Evolutionary conservation across 129 eudicot genomes (phyloP).

Genomic region (Oenanthe sinensis): DNA sequence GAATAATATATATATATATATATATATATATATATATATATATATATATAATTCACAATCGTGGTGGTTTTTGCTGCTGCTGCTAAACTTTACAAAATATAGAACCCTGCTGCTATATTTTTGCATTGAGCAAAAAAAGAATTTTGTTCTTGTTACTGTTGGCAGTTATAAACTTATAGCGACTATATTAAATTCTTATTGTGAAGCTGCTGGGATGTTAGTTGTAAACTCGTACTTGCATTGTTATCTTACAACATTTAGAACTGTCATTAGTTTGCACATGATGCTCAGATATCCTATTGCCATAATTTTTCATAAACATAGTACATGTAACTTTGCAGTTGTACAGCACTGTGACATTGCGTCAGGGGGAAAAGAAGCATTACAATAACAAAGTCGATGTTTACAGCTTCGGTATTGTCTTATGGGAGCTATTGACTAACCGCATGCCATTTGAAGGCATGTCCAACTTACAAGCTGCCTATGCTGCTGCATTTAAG

Average conservation of each 20-base stretch:
- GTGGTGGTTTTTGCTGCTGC: too few species aligned
- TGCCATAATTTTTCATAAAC: neutral
- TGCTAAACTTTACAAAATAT: too few species aligned
- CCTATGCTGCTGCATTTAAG: conserved; percentile 99
- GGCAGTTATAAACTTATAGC: neutral
- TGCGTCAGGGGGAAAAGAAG: conserved; percentile 98
- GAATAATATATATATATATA: too few species aligned
- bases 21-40: too few species aligned
- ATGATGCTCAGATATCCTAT: neutral
- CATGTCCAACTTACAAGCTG: conserved; percentile 99
- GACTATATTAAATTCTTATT: neutral
- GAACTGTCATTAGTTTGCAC: conserved; percentile 8
- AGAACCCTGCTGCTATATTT: too few species aligned
- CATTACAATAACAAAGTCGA: conserved; percentile 97
- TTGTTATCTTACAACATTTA: neutral
- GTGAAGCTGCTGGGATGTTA: neutral
- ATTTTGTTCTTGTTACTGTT: neutral
- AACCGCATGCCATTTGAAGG: conserved; percentile 98
- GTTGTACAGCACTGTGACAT: conserved; percentile 94
- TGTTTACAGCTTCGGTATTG: conserved; percentile 92
- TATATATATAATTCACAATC: too few species aligned
- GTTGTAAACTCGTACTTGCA: neutral
- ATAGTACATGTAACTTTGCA: conserved; percentile 32
- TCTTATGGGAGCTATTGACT: conserved; percentile 84
- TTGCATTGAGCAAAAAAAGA: neutral